phyloP scores from a whole-genome alignment of 2,329 filamentous ascomycete genomes.

The Trichothecium sympodiale region DNA sequence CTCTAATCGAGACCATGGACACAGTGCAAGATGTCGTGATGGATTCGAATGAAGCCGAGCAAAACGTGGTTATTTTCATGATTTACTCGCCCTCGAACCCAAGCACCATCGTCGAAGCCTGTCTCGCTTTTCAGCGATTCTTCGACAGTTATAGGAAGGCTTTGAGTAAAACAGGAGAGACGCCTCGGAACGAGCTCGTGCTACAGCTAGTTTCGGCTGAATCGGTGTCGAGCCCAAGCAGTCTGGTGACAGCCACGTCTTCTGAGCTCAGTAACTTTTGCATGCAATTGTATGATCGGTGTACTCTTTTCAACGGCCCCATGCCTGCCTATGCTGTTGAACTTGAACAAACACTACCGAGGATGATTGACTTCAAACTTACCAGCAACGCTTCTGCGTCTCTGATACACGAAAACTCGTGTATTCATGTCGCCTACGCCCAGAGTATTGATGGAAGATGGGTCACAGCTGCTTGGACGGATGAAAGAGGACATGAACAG shows the following conservation, averaged over 20 bases:
- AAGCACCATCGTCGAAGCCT: constrained; percentile 56
- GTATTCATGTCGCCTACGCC: constrained; percentile 71
- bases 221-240: constrained; percentile 52
- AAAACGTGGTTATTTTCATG: constrained; percentile 66
- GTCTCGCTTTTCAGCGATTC: constrained; percentile 61
- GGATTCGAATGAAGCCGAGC: constrained; percentile 28
- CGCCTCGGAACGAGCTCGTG: constrained; percentile 53
- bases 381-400: constrained; percentile 57
- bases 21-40: constrained; percentile 35
- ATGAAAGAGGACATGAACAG: constrained; percentile 64
- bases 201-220: constrained; percentile 64
- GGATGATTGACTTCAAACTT: constrained; percentile 66
- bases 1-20: constrained; percentile 36
- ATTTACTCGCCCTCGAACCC: constrained; percentile 56
- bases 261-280: constrained; percentile 51
- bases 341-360: constrained; percentile 58
- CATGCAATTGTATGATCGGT: constrained; percentile 69
- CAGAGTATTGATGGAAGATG: constrained; percentile 66
- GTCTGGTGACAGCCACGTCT: constrained; percentile 51
- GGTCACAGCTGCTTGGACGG: constrained; percentile 73
- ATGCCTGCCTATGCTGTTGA: constrained; percentile 60
- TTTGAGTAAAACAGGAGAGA: constrained; percentile 27
- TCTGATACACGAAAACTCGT: constrained; percentile 65
- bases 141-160: constrained; percentile 47
- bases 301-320: constrained; percentile 43